Evolutionary conservation across 169 alveolate species (phyloP), one percentile per base, ranked within the genome.

Genomic region (Eimeria brunetti): DNA sequence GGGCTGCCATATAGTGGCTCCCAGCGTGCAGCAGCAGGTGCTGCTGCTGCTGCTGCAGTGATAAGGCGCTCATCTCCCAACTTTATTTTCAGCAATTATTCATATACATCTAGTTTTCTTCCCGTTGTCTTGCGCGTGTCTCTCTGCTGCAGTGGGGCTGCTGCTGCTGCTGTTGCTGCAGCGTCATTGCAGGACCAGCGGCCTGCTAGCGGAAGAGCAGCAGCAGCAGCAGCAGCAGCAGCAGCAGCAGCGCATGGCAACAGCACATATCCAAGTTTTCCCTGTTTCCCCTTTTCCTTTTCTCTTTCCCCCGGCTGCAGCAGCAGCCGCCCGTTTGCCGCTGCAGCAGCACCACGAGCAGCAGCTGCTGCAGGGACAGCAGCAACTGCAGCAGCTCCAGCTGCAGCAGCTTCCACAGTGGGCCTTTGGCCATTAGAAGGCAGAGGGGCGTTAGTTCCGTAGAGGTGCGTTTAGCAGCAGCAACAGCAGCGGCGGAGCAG

Each of bases 111-210:
- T 8, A 14, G 22, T 78, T 49, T 51, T 36, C 44, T 78, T 67
- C 62, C n/a, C 64, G 16, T 78, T 46, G 62, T 49, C 67, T 33
- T 41, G n/a, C n/a, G 56, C 83, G 1, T 73, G 88, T 78, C 69
- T 78, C 88, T 78, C 46, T 49, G 88, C 69, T 44, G 88, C 88
- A 9, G 88, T 78, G 64, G 16, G n/a, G 64, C 44, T 41, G 64
- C 44, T 41, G 60, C 88, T 41, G 88, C 88, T 78, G 88, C 88
- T 24, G 56, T 14, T 78, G 64, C 44, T 27, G 83, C 83, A 9
- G 51, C 83, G n/a, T 41, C 88, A 49, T 46, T 46, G 88, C 88
- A 78, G 88, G 88, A 78, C 88, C 60, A 78, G 88, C 88, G 88
- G 88, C 88, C 88, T 78, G 88, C 88, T 78, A 46, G 64, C 62